Conservation (phyloP, 306 rosid species). For the Dalbergia cochinchinensis region DNA sequence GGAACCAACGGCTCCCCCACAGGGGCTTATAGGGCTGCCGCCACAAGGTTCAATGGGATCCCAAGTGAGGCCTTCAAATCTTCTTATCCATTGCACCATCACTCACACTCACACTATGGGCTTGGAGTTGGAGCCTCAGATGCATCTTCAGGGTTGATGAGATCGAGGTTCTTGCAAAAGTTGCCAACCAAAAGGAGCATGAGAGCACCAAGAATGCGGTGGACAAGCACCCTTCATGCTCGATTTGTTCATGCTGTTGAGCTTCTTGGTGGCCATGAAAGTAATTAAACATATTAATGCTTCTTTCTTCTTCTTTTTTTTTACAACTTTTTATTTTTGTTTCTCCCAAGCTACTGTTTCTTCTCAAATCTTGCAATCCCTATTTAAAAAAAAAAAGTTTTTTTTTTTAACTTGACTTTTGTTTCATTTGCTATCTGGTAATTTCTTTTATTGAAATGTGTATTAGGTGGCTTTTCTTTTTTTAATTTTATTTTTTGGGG, state of each 20-base stretch:
- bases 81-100: constrained; percentile 67
- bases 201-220: constrained; percentile 96
- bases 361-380: background rate
- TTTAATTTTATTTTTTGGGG: background rate
- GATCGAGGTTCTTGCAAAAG: constrained; percentile 83
- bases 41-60: constrained; percentile 58
- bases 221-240: constrained; percentile 92
- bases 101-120: constrained; percentile 49
- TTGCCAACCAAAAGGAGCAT: constrained; percentile 81
- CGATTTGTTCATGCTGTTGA: constrained; percentile 94
- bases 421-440: background rate
- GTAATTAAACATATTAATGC: constrained; percentile 46
- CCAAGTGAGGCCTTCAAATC: constrained; percentile 53
- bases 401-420: background rate
- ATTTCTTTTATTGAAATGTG: background rate
- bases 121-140: constrained; percentile 54
- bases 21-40: constrained; percentile 46
- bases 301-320: background rate
- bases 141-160: constrained; percentile 64
- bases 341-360: background rate
- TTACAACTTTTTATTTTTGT: no score
- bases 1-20: constrained; percentile 32
- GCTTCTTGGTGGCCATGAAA: constrained; percentile 97
- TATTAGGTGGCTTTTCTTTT: background rate
- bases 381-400: background rate